Conservation (phyloP, 495 filamentous ascomycete species). For the Penicillium herquei region DNA sequence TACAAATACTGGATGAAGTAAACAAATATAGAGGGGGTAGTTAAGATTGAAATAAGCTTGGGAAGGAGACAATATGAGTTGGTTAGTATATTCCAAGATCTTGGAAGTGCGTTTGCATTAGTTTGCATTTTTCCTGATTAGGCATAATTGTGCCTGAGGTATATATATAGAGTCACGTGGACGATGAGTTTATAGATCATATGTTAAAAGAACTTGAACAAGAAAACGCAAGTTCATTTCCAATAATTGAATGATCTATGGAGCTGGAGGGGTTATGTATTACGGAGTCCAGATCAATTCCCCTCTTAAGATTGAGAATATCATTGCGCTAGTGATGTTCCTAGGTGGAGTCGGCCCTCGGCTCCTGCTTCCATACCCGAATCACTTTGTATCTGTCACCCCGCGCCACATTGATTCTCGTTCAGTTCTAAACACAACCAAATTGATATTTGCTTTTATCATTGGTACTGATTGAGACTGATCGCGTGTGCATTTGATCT, state of each 20-base stretch:
- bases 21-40: background rate
- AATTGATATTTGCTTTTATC: background rate
- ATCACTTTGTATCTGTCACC: background rate
- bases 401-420: background rate
- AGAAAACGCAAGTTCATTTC: too few relatives aligned
- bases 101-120: background rate
- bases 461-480: background rate
- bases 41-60: background rate
- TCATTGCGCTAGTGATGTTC: background rate
- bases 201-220: background rate
- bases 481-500: background rate
- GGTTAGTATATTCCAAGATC: background rate
- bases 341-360: slow-evolving; percentile 12
- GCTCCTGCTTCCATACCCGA: slow-evolving; percentile 17
- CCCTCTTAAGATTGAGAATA: too few relatives aligned
- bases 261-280: too few relatives aligned
- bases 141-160: background rate
- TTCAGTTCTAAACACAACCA: too few relatives aligned
- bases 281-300: too few relatives aligned
- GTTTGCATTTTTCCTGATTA: background rate
- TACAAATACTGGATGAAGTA: background rate
- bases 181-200: background rate
- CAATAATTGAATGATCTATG: too few relatives aligned
- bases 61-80: too few relatives aligned
- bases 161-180: background rate